These are phyloP conservation scores for Passalora sequoiae DNA, from an alignment of 2,329 filamentous ascomycete genomes.

Conservation along the genomic window DNA sequence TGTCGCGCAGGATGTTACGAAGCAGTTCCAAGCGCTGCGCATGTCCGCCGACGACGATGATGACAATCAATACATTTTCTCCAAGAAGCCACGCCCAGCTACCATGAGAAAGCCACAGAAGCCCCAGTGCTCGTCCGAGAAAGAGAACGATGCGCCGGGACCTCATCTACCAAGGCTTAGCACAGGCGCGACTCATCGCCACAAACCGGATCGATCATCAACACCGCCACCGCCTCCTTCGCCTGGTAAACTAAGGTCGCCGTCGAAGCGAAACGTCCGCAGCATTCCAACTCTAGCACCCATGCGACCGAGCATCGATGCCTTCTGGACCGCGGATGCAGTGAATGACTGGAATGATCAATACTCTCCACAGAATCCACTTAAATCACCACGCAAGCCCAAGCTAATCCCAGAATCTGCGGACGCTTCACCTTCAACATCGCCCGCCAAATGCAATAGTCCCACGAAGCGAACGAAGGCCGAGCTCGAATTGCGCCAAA, in stretches of 20 bases:
- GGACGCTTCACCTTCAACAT: slow-evolving; percentile 30
- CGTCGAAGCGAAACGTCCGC: slow-evolving; percentile 40
- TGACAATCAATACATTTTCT: slow-evolving; percentile 1
- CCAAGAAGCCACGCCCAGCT: background rate
- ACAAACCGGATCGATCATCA: slow-evolving; percentile 17
- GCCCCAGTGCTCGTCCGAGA: slow-evolving; percentile 23
- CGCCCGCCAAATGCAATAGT: slow-evolving; percentile 38
- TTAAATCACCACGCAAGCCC: slow-evolving; percentile 37
- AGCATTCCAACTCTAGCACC: slow-evolving; percentile 50
- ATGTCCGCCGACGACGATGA: slow-evolving; percentile 20
- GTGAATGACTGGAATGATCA: slow-evolving; percentile 62
- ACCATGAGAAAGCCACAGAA: too few species aligned
- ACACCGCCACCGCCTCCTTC: slow-evolving; percentile 41
- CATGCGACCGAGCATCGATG: slow-evolving; percentile 51
- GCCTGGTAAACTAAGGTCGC: slow-evolving; percentile 44
- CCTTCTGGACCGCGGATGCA: slow-evolving; percentile 56
- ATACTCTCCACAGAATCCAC: slow-evolving; percentile 50
- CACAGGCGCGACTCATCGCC: slow-evolving; percentile 14
- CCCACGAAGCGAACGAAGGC: slow-evolving; percentile 30
- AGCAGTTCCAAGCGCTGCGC: slow-evolving; percentile 15
- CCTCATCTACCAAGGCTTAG: slow-evolving; percentile 26
- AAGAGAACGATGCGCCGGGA: slow-evolving; percentile 26
- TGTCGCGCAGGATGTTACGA: slow-evolving; percentile 7
- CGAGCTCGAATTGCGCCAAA: slow-evolving; percentile 47
- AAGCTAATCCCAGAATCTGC: slow-evolving; percentile 22